These are phyloP conservation scores for Fraxinus quadrangulata DNA, from an alignment of 257 asterid species.

Conservation along the genomic window DNA sequence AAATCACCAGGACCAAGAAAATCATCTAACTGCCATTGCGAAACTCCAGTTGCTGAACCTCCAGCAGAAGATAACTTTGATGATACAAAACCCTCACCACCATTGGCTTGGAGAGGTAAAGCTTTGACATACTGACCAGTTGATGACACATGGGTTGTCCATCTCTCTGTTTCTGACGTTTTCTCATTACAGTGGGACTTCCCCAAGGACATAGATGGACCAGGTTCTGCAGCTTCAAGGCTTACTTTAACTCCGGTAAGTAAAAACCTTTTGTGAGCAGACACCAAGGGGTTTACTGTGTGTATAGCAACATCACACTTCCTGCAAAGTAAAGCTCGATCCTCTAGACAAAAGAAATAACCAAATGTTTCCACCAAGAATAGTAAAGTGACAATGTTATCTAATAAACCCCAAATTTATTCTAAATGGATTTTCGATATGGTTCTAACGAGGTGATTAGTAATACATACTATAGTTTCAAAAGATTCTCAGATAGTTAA, in stretches of 20 bases:
- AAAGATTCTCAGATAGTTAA: too few relatives aligned
- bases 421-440: too few relatives aligned
- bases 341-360: constrained; percentile 93
- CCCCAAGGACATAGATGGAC: constrained; percentile 45
- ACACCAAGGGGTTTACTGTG: constrained; percentile 63
- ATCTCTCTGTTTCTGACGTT: constrained; percentile 40
- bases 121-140: constrained; percentile 37
- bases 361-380: constrained; percentile 64
- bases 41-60: constrained; percentile 59
- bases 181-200: constrained; percentile 43
- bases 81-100: constrained; percentile 35
- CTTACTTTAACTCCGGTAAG: constrained; percentile 91
- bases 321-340: constrained; percentile 88
- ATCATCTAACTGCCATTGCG: constrained; percentile 84
- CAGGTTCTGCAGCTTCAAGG: constrained; percentile 61
- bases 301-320: constrained; percentile 84
- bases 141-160: constrained; percentile 31
- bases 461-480: too few relatives aligned
- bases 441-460: too few relatives aligned
- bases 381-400: too few relatives aligned
- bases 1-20: constrained; percentile 60
- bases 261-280: constrained; percentile 77
- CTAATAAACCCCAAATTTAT: too few relatives aligned
- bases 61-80: constrained; percentile 47
- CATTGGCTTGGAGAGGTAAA: constrained; percentile 40